Evolutionary conservation across 169 alveolate genomes (phyloP).

Genomic region (Besnoitia besnoiti): DNA sequence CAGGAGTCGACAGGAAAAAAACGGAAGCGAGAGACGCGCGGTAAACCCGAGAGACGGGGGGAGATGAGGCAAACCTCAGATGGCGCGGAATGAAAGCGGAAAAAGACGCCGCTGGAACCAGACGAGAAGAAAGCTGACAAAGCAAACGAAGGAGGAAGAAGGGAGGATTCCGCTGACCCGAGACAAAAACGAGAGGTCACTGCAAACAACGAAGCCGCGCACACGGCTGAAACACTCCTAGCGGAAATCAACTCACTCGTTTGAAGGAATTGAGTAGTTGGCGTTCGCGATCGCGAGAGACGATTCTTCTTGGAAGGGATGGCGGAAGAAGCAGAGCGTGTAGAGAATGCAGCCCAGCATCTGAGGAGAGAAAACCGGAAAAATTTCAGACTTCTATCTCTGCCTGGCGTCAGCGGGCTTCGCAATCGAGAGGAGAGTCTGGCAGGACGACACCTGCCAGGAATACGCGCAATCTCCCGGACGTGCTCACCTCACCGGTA

Average conservation of each 20-base stretch:
- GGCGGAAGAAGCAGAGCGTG: conserved; percentile 82
- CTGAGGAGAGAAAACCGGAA: conserved; percentile 38
- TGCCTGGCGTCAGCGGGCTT: not conserved
- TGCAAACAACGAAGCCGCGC: no score
- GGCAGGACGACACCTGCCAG: no score
- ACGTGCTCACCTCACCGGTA: no score
- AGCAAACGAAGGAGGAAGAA: not conserved
- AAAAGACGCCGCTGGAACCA: no score
- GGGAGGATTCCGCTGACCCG: not conserved
- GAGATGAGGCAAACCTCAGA: not conserved
- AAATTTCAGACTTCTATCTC: not conserved
- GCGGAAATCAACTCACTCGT: not conserved
- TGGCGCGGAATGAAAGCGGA: not conserved
- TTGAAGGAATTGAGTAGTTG: conserved; percentile 70
- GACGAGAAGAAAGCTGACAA: no score
- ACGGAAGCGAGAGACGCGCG: not conserved
- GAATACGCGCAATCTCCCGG: no score
- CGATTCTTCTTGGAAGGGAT: conserved; percentile 85
- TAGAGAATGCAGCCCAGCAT: conserved; percentile 85
- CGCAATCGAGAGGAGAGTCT: no score
- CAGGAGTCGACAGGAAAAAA: no score
- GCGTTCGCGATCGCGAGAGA: conserved; percentile 84
- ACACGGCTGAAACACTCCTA: not conserved
- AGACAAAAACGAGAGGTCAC: no score
- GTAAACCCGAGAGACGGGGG: no score